Base-by-base conservation (phyloP, 23 red algal species). In the Gracilaria caudata region DNA sequence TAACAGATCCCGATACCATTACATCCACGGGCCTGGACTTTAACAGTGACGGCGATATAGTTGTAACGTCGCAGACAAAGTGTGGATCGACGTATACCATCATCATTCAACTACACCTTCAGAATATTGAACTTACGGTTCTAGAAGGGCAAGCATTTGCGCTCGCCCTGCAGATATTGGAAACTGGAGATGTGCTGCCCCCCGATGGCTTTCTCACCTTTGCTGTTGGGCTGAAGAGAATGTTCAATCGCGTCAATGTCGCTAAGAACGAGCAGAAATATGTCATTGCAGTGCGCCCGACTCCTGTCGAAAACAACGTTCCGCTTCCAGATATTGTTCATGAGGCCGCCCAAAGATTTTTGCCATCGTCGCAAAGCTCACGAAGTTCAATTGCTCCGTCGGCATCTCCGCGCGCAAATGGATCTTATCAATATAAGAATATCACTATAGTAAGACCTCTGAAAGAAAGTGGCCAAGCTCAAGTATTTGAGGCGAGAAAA, bases 401-500 rank as follows among this genome's bases (percentile, higher is more conserved):
- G 43, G 6, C 57, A 61, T 17, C 10, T 61, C 29, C 57, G 17
- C 7, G n/a, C n/a, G 11, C n/a, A 4, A 57, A 4, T 61, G 57
- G n/a, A n/a, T n/a, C 9, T 29, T 61, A 37, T 30, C 73, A 49
- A 7, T 90, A 90, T 23, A 24, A 7, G 68, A 51, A 65, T 10
- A 66, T 75, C 25, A 16, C 29, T 37, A 21, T 57, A 26, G 2
- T 51, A 11, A 29, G 43, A 13, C 28, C 34, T 23, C 44, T 90
- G 20, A 90, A 90, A 45, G 73, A 90, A 29, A 68, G 73, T 38
- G 86, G 86, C 3, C 86, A 80, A 43, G 86, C 73, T 38, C 68
- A 77, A 44, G 34, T 90, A 28, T 90, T 16, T 59, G 75, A 51
- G 33, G 86, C 43, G 17, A 39, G 1, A 17, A 53, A 51, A 16